Percentiles rank a stretch among this genome's conserved stretches.
Conservation (phyloP, 164 flowering plant species). For the Dillenia suffruticosa region DNA sequence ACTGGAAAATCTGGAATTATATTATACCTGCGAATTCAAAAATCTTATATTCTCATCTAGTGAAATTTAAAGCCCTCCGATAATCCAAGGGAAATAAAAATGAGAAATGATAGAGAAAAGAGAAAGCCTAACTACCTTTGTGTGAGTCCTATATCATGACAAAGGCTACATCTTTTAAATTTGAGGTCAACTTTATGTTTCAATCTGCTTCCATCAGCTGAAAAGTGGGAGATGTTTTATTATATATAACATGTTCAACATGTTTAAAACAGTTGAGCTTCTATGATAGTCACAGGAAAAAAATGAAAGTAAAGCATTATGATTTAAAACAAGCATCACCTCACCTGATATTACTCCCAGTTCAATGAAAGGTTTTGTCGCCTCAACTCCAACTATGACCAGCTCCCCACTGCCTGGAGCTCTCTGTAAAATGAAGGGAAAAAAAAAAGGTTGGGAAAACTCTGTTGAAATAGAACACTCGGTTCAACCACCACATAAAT, state of each 20-base stretch:
- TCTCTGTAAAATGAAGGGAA: background rate
- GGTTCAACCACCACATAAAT: too few relatives aligned
- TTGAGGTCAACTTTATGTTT: slow-evolving; percentile 10
- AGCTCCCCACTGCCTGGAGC: slow-evolving; percentile 9
- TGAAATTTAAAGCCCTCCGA: background rate
- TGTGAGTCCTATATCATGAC: slow-evolving; percentile 14
- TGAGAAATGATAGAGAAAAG: background rate
- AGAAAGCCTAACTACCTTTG: slow-evolving; percentile 6
- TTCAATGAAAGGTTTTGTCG: slow-evolving; percentile 8
- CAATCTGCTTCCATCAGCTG: slow-evolving; percentile 15
- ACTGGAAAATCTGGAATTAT: slow-evolving; percentile 15
- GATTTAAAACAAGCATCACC: background rate
- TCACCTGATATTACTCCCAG: slow-evolving; percentile 11
- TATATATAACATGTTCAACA: background rate
- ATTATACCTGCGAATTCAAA: slow-evolving; percentile 9
- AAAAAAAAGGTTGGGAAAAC: background rate
- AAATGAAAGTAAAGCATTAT: too few relatives aligned
- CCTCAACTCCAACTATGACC: slow-evolving; percentile 12
- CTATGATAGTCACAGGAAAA: background rate
- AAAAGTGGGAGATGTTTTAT: background rate
- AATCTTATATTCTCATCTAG: background rate
- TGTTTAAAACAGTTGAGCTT: background rate
- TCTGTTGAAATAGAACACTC: too few relatives aligned
- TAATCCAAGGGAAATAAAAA: background rate
- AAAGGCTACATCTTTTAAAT: slow-evolving; percentile 5